These are phyloP conservation scores for Penicillium paneum DNA, from an alignment of 2,329 filamentous ascomycete species.

Conservation along the genomic window DNA sequence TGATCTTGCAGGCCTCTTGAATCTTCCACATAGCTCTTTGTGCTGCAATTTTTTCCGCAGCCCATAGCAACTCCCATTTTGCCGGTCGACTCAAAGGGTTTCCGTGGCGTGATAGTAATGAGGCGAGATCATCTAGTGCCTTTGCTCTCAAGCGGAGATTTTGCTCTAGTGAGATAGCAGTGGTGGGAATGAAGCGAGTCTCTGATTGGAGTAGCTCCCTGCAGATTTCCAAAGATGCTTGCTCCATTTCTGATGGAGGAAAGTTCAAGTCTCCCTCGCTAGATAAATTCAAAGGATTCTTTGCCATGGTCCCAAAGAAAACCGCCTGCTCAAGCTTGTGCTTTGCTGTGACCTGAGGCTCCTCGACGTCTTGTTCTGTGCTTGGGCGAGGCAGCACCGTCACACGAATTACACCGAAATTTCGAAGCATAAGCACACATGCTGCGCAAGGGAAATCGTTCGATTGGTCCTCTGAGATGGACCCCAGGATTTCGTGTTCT, in stretches of 20 bases:
- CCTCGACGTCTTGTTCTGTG: conserved; percentile 49
- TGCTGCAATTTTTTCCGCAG: conserved; percentile 85
- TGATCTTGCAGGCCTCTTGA: conserved; percentile 66
- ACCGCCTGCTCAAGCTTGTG: conserved; percentile 92
- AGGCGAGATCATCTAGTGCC: conserved; percentile 71
- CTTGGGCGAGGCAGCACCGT: conserved; percentile 37
- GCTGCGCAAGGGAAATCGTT: conserved; percentile 39
- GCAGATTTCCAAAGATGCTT: conserved; percentile 75
- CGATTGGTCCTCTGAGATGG: conserved; percentile 46
- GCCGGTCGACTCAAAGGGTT: conserved; percentile 63
- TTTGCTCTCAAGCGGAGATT: conserved; percentile 71
- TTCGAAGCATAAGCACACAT: conserved; percentile 55
- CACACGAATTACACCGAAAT: conserved; percentile 57
- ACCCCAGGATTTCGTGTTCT: conserved; percentile 50
- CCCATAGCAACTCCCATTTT: conserved; percentile 78
- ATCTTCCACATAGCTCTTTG: conserved; percentile 75
- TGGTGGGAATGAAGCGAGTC: conserved; percentile 68
- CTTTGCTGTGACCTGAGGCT: conserved; percentile 66
- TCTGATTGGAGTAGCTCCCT: conserved; percentile 75
- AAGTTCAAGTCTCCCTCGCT: conserved; percentile 66
- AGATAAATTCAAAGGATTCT: conserved; percentile 85
- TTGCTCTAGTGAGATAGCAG: conserved; percentile 73
- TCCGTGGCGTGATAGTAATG: conserved; percentile 63
- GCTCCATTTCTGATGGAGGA: conserved; percentile 65
- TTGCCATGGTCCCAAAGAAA: conserved; percentile 78